Evolutionary conservation across 768 basidiomycete genomes (phyloP), one percentile per base, ranked within the genome.

Genomic region (Suillus tomentosus): DNA sequence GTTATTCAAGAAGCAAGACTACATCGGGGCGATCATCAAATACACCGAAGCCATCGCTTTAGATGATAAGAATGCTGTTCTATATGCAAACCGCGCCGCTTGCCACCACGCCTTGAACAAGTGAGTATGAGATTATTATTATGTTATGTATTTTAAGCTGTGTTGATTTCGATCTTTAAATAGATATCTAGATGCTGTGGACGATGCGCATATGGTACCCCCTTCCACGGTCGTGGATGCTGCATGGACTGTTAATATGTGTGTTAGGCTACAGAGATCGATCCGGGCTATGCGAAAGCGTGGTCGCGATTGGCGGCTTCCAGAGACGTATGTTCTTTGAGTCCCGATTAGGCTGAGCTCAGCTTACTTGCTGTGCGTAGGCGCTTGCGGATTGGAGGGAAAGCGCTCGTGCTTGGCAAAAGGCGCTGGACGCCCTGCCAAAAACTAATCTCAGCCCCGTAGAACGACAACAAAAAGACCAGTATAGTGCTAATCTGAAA

Each of bases 11-110:
- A 70, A 75, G 61, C 71, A 77, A 40, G 66, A 79, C 34, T 80
- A 76, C 64, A 58, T 64, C 19, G 74, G 67, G 6, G 81, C 80
- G 7, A 74, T 76, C 62, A 59, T 70, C 8, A 81, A 80, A 62
- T 84, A 81, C 65, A 72, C 78, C 2, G 74, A 78, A 55, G 82
- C 81, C 11, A 81, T 84, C 65, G 72, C 73, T 57, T 69, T 73
- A 62, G 75, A 79, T 42, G 74, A 74, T 10, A 68, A 70, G 22
- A 80, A 81, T 65, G 78, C 81, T 0, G 68, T 84, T 5, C 69
- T 82, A 19, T 81, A 78, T 65, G 76, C 78, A 27, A 84, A 84
- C 68, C 79, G 82, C 17, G 80, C 82, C 3, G 82, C 81, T n/a
- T 76, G 76, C 59, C 70, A 70, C 43, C 63, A 80, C 40, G 72